Base-by-base conservation (phyloP, 768 basidiomycete genomes). In the Botryobasidium botryosum region DNA sequence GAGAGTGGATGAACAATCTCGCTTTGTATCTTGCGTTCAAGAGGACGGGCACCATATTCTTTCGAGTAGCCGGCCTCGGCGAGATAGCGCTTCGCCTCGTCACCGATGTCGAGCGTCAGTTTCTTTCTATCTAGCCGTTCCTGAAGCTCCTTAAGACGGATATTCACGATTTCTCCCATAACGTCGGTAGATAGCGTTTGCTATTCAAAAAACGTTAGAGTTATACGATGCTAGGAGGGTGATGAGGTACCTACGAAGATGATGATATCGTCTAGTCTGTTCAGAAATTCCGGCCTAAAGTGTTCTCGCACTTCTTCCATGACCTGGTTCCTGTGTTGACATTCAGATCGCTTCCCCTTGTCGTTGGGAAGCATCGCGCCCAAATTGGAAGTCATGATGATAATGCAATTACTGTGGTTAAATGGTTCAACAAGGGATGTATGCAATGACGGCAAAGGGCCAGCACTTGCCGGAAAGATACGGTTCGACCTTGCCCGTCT, bases 321-420 rank as follows among this genome's bases (percentile, higher is more conserved):
- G 39, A 94, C 87, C 40, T 80, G 60, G 24, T 68, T 57, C 49
- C n/a, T n/a, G n/a, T n/a, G n/a, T n/a, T n/a, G n/a, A n/a, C 65
- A 69, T 4, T 79, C 79, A 40, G 68, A n/a, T n/a, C n/a, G n/a
- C 49, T 78, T 74, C 3, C 69, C 69, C 67, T 79, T 71, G 42
- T 84, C 83, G 44, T 79, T 74, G 37, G 84, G 66, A 61, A 70
- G 5, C n/a, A n/a, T n/a, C n/a, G 82, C 79, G 36, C 84, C 88
- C 18, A 91, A 68, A 57, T 94, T 94, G 40, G 82, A 86, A 4
- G 88, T 92, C 75, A 91, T 80, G 60, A 88, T 81, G 57, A 92
- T 85, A 56, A 91, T 82, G 1, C 85, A 84, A 57, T 88, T 90
- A 47, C 77, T 70, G 69, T 87, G 87, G 61, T 85, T 53, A 20